Base-by-base conservation (phyloP, 306 rosid species). In the Lathyrus tuberosus region DNA sequence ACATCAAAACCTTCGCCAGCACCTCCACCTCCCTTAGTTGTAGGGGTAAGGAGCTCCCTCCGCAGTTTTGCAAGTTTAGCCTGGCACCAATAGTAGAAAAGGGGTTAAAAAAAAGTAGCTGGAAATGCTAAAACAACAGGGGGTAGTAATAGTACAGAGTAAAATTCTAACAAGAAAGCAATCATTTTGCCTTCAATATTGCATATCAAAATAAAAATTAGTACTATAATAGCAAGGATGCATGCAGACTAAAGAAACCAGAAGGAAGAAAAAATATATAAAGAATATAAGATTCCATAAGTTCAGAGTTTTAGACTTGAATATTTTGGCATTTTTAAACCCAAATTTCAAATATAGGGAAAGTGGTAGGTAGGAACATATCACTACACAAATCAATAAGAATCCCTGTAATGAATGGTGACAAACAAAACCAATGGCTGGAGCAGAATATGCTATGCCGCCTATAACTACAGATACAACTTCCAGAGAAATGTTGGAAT, bases 1-100 rank as follows among this genome's bases (percentile, higher is more conserved):
- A 91, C 99, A 76, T 94, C 99, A 81, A 94, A 94, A 69, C 99
- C 99, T 76, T 94, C 99, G 69, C 99, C 99, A 49, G 97, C 97
- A 57, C 95, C 99, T 26, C 85, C 99, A 47, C 80, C 96, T 62
- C 99, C 99, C 76, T 94, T 94, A 18, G 99, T 28, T 2, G 97
- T 5, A 63, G 99, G 99, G 24, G 93, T 78, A 61, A 94, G 87
- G 65, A 94, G 90, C 68, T 94, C 99, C 73, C 99, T 86, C 82
- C 97, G 77, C 78, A 94, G 76, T 86, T 94, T 94, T 71, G 97
- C 97, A 69, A 94, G 95, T 83, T 94, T 94, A 84, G 97, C 99
- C 99, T 91, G 74, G 71, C 64, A 85, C 56, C 82, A 76, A 20
- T 15, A 68, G 42, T 0, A 8, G 5, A 70, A 30, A 26, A 56